Conservation (phyloP, 805 yeast genomes). For the Schwanniomyces yamadae region DNA sequence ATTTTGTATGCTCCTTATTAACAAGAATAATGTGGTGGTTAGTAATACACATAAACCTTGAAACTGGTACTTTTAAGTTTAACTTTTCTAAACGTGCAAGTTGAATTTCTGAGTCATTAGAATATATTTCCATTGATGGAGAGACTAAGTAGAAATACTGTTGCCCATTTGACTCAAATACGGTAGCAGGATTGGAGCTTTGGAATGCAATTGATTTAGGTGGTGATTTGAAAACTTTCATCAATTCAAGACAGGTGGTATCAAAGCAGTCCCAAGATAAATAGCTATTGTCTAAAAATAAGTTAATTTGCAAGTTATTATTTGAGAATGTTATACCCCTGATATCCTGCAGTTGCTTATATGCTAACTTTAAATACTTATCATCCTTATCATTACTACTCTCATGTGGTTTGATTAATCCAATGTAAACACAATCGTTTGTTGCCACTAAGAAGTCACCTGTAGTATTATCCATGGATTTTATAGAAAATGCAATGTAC, state of each 20-base stretch:
- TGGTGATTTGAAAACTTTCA: constrained; percentile 24
- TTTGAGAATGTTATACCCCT: constrained; percentile 10
- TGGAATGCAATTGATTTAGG: constrained; percentile 11
- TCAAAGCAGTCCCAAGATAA: constrained; percentile 37
- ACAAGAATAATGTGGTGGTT: constrained; percentile 31
- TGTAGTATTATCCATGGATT: constrained; percentile 13
- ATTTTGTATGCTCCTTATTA: constrained; percentile 11
- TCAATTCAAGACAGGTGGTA: constrained; percentile 24
- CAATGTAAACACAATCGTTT: constrained; percentile 29
- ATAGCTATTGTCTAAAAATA: constrained; percentile 17
- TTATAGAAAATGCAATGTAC: constrained; percentile 22
- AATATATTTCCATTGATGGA: constrained; percentile 15
- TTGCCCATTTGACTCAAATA: constrained; percentile 16
- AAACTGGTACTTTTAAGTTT: constrained; percentile 8
- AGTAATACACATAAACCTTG: constrained; percentile 23
- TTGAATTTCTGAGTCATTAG: constrained; percentile 32
- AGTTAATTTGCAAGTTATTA: constrained; percentile 22
- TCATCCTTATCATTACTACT: constrained; percentile 32
- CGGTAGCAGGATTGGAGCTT: constrained; percentile 1
- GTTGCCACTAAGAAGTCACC: constrained; percentile 33
- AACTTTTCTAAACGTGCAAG: constrained; percentile 16
- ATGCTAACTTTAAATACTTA: constrained; percentile 29
- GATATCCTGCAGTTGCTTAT: constrained; percentile 11
- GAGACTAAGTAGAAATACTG: constrained; percentile 15
- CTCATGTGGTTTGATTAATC: constrained; percentile 28